Conservation (phyloP, 495 filamentous ascomycete genomes). For the Xylaria longipes region DNA sequence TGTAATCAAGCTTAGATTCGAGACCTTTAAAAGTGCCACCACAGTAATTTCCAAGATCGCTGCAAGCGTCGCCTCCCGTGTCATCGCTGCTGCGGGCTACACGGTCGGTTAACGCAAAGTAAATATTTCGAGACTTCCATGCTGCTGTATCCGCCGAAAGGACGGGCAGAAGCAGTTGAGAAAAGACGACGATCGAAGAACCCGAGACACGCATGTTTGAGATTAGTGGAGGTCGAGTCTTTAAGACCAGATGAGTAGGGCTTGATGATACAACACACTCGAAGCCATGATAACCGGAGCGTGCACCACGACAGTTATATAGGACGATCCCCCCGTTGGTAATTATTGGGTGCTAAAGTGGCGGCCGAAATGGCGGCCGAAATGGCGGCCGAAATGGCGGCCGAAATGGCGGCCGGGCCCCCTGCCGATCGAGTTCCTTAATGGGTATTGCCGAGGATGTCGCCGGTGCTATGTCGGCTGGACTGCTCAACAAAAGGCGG, state of each 20-base stretch:
- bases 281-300: not conserved
- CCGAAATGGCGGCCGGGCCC: not conserved
- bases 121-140: slow-evolving; percentile 62
- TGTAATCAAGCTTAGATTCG: slow-evolving; percentile 71
- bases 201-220: slow-evolving; percentile 30
- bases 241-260: not conserved
- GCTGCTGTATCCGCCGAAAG: slow-evolving; percentile 40
- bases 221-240: not conserved
- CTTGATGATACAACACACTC: not conserved
- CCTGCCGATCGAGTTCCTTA: slow-evolving; percentile 7
- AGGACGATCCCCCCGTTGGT: not conserved
- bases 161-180: slow-evolving; percentile 30
- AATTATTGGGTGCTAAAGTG: not conserved
- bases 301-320: not conserved
- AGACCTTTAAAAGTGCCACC: slow-evolving; percentile 79
- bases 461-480: slow-evolving; percentile 19
- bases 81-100: slow-evolving; percentile 63
- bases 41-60: slow-evolving; percentile 69
- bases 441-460: slow-evolving; percentile 2
- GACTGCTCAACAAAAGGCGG: slow-evolving; percentile 1
- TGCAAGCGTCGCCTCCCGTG: slow-evolving; percentile 34
- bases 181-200: slow-evolving; percentile 29
- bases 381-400: not conserved
- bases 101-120: slow-evolving; percentile 78
- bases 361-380: not conserved